Base-by-base conservation (phyloP, 148 eudicot genomes). In the Camellia lanceoleosa region DNA sequence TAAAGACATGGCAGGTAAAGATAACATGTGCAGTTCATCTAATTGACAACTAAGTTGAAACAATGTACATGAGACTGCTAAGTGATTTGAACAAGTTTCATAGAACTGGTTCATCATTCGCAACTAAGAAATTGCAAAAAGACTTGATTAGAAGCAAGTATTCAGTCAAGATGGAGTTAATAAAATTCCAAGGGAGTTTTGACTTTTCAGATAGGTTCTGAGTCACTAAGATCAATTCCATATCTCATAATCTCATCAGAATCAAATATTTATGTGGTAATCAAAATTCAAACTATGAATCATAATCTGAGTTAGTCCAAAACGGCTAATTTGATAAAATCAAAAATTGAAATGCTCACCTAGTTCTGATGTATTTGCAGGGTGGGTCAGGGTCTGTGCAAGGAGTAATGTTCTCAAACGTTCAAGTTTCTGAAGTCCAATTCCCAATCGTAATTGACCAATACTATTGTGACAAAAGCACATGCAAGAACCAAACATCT, bases 1-100 rank as follows among this genome's bases (percentile, higher is more conserved):
- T 96, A 67, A 96, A 96, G 86, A 92, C 99, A 75, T 96, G 99
- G 99, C 99, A 96, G 99, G 99, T 95, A 92, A 59, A 78, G 19
- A 71, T 69, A 78, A 56, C 43, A 30, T 13, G 42, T 44, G 66
- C 58, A 63, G 8, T 41, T 59, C 59, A 59, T 55, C 46, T 38
- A 30, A 5, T 7, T 13, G 18, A 38, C 73, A 16, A 43, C 16
- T 46, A 20, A 23, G 51, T 76, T 49, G 46, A 23, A 30, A 23
- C 2, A 65, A 49, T 3, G 10, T 7, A 72, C 56, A 10, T 43
- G 7, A 23, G 18, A 72, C 7, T 72, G 75, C 20, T 12, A 9
- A 13, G 15, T 55, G 4, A 14, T 8, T 73, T 73, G 75, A 43
- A 65, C 55, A 47, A 46, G 3, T 49, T 65, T 4, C 62, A 78